phyloP scores from a whole-genome alignment of 1,284 basidiomycete genomes.

The Boletus sp. region DNA sequence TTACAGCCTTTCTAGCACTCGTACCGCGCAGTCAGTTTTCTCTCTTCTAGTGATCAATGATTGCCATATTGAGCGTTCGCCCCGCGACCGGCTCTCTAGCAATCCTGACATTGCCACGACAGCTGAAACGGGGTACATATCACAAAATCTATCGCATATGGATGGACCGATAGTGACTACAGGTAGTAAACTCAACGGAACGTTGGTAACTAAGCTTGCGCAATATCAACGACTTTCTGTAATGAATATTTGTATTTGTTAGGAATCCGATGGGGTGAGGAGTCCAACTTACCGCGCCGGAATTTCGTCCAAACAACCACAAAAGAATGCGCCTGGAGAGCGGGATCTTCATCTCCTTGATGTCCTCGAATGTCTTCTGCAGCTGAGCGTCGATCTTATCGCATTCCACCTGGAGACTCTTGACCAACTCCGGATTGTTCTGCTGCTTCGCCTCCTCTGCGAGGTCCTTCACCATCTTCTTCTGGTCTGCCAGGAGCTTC shows the following conservation, averaged over 20 bases:
- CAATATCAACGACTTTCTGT: constrained; percentile 14
- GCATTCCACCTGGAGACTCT: not conserved
- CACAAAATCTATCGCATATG: too few species aligned
- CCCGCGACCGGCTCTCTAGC: too few species aligned
- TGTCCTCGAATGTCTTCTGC: constrained; percentile 22
- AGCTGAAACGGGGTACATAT: too few species aligned
- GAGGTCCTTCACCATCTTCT: constrained; percentile 14
- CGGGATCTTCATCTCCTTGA: constrained; percentile 26
- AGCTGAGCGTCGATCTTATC: constrained; percentile 13
- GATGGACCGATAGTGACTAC: too few species aligned
- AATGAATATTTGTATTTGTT: not conserved
- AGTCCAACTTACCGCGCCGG: constrained; percentile 15
- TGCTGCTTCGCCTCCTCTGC: constrained; percentile 18
- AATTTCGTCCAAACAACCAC: constrained; percentile 9
- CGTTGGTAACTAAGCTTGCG: too few species aligned
- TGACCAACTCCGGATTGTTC: constrained; percentile 14
- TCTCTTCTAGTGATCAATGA: too few species aligned
- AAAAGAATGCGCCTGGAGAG: constrained; percentile 21
- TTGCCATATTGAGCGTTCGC: too few species aligned
- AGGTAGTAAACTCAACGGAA: too few species aligned
- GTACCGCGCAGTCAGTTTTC: too few species aligned
- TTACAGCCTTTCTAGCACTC: too few species aligned
- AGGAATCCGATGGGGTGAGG: not conserved
- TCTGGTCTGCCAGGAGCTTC: constrained; percentile 24
- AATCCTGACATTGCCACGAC: too few species aligned